These are phyloP conservation scores for Gynandropsis gynandra DNA, from an alignment of 345 rosid species.

Conservation along the genomic window DNA sequence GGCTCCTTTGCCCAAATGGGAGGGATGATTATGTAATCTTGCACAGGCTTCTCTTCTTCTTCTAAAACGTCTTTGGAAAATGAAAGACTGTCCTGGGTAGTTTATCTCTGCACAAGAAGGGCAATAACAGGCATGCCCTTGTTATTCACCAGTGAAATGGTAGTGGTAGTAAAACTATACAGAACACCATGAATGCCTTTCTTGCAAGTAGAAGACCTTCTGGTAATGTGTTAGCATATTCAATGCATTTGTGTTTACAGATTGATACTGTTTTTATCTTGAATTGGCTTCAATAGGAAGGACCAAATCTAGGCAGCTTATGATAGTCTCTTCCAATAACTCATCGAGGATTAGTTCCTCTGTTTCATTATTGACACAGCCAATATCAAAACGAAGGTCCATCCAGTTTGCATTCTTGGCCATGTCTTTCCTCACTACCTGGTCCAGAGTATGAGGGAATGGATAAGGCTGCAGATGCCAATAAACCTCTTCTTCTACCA, in stretches of 20 bases:
- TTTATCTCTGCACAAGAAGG: conserved; percentile 69
- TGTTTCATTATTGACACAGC: conserved; percentile 37
- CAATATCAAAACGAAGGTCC: conserved; percentile 51
- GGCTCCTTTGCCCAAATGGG: conserved; percentile 61
- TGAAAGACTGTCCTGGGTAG: conserved; percentile 66
- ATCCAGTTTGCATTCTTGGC: conserved; percentile 63
- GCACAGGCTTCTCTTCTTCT: conserved; percentile 35
- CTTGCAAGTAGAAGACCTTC: conserved; percentile 11
- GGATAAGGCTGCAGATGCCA: conserved; percentile 72
- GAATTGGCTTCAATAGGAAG: too few species aligned
- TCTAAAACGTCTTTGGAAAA: conserved; percentile 51
- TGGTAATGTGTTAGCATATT: background rate
- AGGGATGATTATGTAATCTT: conserved; percentile 51
- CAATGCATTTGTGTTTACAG: conserved; percentile 9
- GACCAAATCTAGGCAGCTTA: conserved; percentile 29
- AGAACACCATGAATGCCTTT: conserved; percentile 11
- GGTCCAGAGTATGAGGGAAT: conserved; percentile 63
- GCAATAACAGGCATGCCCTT: conserved; percentile 15
- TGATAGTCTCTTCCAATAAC: conserved; percentile 47
- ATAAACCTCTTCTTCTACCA: conserved; percentile 55
- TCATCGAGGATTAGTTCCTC: conserved; percentile 59
- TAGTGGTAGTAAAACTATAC: conserved; percentile 23
- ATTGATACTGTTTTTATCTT: conserved; percentile 13
- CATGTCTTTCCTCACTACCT: conserved; percentile 75
- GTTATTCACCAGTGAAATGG: too few species aligned